These are phyloP conservation scores for Parachaetomium inaequale DNA, from an alignment of 495 filamentous ascomycete species.

Conservation along the genomic window DNA sequence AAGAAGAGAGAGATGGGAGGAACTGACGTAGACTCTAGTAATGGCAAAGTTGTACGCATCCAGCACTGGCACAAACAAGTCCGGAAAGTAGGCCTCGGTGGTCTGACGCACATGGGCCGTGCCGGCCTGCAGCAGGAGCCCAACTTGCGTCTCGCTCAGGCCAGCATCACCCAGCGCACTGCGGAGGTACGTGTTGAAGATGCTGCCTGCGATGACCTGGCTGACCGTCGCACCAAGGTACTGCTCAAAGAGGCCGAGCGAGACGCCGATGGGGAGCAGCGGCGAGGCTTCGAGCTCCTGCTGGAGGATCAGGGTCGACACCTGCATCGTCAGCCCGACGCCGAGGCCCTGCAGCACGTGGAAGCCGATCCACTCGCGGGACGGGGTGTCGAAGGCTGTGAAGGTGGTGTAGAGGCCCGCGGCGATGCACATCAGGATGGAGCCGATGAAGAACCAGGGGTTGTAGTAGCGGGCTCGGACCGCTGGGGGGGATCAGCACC, in stretches of 20 bases:
- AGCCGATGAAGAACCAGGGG: conserved; percentile 21
- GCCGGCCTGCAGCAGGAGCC: background rate
- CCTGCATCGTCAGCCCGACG: conserved; percentile 41
- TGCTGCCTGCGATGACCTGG: conserved; percentile 22
- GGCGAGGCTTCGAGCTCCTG: conserved; percentile 20
- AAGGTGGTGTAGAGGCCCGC: conserved; percentile 40
- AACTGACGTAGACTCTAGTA: background rate
- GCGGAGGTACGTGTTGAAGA: conserved; percentile 10
- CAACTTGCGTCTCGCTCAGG: background rate
- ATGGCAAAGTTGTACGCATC: background rate
- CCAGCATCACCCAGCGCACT: background rate
- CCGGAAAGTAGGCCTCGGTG: background rate
- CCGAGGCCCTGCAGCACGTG: conserved; percentile 48
- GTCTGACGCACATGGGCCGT: background rate
- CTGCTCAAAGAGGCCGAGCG: conserved; percentile 22
- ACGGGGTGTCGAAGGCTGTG: conserved; percentile 30
- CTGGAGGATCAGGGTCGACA: conserved; percentile 24
- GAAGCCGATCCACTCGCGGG: conserved; percentile 48
- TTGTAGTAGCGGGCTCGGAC: conserved; percentile 16
- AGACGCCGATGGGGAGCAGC: conserved; percentile 17
- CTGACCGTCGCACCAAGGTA: conserved; percentile 23
- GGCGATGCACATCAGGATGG: conserved; percentile 14
- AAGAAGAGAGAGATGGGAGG: background rate
- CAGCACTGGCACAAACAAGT: background rate
- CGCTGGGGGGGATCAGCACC: conserved; percentile 2